Base-by-base conservation (phyloP, 2,329 filamentous ascomycete genomes). In the Chrysosporium queenslandicum region DNA sequence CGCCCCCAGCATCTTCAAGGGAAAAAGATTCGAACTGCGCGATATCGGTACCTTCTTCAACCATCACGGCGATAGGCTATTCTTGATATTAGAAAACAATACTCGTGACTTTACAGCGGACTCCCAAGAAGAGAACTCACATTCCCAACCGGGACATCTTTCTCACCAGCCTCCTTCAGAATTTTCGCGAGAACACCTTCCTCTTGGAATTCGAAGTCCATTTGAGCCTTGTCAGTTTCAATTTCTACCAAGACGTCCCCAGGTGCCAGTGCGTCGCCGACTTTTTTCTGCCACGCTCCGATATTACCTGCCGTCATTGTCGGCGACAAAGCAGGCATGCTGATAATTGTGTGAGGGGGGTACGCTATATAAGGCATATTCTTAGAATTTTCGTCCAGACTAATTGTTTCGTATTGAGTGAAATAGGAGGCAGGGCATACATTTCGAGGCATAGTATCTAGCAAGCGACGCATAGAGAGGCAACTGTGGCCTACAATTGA, bases 131-230 rank as follows among this genome's bases (percentile, higher is more conserved):
- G 29, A 14, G 12, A 50, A 82, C 88, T 76, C 81, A 98, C 92
- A 73, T 86, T 92, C 70, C 92, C 92, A 64, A 98, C 89, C 27
- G 91, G 71, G 57, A 98, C 77, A 69, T 98, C 92, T 78, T 97
- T 98, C 72, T 85, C 85, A 60, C 94, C 94, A 55, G 85, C 84
- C 42, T 95, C 86, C 76, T 89, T 92, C 66, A 98, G 77, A 58
- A 97, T 80, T 80, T 95, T 95, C 65, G 92, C 91, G 61, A 98
- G 79, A 56, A 94, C 80, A 77, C 91, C 92, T 69, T 97, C 92
- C 66, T 98, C 92, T 74, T 98, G 92, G 74, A 94, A 97, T 74
- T 98, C 92, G 70, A 98, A 97, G 77, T 98, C 92, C 92, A 98
- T 98, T 77, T 97, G 92, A 59, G 92, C 92, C 80, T 98, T 98